These are phyloP conservation scores for Pterocarpus santalinus DNA, from an alignment of 306 rosid species.

Conservation along the genomic window DNA sequence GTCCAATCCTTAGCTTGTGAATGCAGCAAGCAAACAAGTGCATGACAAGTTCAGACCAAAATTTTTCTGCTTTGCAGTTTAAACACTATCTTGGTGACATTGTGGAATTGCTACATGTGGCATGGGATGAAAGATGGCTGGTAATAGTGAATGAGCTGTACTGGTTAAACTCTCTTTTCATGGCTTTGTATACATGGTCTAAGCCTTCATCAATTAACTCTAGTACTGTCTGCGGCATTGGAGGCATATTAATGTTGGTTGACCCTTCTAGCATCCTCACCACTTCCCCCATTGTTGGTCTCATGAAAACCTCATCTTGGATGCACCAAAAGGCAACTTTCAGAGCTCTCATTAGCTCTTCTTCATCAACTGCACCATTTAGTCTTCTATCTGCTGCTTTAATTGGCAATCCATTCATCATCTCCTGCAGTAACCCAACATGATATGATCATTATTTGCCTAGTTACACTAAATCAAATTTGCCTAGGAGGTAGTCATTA, in stretches of 20 bases:
- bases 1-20: conserved; percentile 14
- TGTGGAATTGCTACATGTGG: conserved; percentile 87
- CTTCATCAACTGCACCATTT: conserved; percentile 82
- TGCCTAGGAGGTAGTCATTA: neutral
- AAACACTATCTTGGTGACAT: conserved; percentile 86
- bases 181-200: conserved; percentile 81
- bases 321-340: conserved; percentile 96
- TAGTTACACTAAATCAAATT: neutral
- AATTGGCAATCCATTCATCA: conserved; percentile 64
- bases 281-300: conserved; percentile 96
- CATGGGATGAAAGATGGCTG: conserved; percentile 80
- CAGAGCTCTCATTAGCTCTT: conserved; percentile 71
- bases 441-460: conserved; percentile 25
- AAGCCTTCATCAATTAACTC: conserved; percentile 90
- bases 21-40: neutral
- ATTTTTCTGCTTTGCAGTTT: neutral
- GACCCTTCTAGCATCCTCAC: conserved; percentile 91
- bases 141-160: conserved; percentile 82
- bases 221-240: conserved; percentile 91
- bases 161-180: conserved; percentile 83
- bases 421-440: conserved; percentile 62
- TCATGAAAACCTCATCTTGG: conserved; percentile 79
- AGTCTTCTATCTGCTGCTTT: conserved; percentile 82
- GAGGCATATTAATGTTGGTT: conserved; percentile 69
- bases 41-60: neutral